A percentile compares a stretch with the other conserved stretches of the same genome.
These are phyloP conservation scores for Trichoderma brevicompactum DNA, from an alignment of 2,329 filamentous ascomycete species.

Conservation along the genomic window DNA sequence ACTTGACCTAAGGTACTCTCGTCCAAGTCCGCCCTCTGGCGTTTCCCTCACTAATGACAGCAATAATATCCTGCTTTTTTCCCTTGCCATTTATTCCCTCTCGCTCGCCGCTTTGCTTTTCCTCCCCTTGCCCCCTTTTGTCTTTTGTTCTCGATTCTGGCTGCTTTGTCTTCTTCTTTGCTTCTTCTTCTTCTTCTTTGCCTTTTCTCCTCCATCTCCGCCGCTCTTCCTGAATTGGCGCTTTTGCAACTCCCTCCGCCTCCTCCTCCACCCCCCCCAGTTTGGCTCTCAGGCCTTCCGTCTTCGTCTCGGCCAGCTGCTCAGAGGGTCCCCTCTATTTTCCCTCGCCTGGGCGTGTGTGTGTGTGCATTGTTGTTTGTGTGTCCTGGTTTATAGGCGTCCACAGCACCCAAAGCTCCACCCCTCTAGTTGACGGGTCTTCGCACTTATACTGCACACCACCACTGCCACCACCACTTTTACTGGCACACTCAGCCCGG, in stretches of 20 bases:
- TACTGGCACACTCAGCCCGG: no score
- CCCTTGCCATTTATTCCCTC: conserved; percentile 29
- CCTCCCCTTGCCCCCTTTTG: conserved; percentile 31
- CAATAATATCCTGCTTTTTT: conserved; percentile 29
- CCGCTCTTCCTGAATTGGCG: background rate
- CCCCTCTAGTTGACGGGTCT: conserved; percentile 21
- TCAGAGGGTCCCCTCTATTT: conserved; percentile 8
- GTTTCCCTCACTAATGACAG: conserved; percentile 22
- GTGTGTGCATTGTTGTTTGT: conserved; percentile 15
- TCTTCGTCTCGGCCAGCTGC: conserved; percentile 3
- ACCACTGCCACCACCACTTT: conserved; percentile 21
- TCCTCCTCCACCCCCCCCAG: background rate
- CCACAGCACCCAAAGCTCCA: conserved; percentile 11
- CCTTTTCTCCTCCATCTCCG: background rate
- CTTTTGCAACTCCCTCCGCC: background rate
- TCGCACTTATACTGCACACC: conserved; percentile 16
- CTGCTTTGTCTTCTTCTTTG: background rate
- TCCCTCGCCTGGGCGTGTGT: conserved; percentile 8
- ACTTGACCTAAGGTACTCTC: conserved; percentile 13
- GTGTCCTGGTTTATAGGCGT: conserved; percentile 7
- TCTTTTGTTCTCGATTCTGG: conserved; percentile 17
- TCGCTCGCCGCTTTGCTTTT: conserved; percentile 20
- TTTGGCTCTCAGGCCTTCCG: background rate
- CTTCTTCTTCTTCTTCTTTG: conserved; percentile 3
- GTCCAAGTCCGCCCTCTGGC: conserved; percentile 7